Evolutionary conservation across 148 eudicot genomes (phyloP), one percentile per base, ranked within the genome.

Genomic region (Vaccinium macrocarpon): DNA sequence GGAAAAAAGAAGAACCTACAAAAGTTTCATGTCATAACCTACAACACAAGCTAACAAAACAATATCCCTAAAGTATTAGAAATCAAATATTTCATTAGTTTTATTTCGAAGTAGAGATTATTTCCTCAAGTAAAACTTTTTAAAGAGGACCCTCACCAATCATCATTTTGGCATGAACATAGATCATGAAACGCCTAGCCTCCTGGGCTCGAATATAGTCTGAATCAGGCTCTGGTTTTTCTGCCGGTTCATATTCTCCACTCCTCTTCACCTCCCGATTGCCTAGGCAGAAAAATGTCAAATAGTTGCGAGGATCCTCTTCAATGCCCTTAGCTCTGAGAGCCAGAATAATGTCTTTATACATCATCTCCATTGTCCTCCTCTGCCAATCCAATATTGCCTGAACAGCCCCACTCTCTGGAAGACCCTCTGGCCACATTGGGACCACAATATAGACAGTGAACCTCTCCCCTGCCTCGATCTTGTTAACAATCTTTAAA

Each of bases 141-240:
- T 52, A 57, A 1, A 23, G 57, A 53, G 19, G 49, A 46, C 49
- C 73, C 85, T 50, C 87, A 94, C 95, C 97, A 11, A 94, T 94
- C 97, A 94, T 94, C 97, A 94, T 94, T 80, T 94, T 94, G 35
- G 97, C 84, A 82, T 94, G 97, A 82, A 94, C 97, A 87, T 94
- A 94, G 87, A 94, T 94, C 97, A 94, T 94, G 82, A 91, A 91
- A 19, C 97, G 92, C 11, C 97, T 90, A 66, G 92, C 84, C 86
- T 93, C 82, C 85, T 91, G 97, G 83, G 97, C 97, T 81, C 82
- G 91, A 6, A 82, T 77, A 79, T 94, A 90, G 66, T 87, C 92
- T 53, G 97, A 79, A 82, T 87, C 94, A 21, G 90, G 82, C 46
- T 91, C 97, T 27, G 97, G 97, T 70, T 85, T 82, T 72, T 91